Base-by-base conservation (phyloP, 768 basidiomycete genomes). In the Lyophyllum atratum region DNA sequence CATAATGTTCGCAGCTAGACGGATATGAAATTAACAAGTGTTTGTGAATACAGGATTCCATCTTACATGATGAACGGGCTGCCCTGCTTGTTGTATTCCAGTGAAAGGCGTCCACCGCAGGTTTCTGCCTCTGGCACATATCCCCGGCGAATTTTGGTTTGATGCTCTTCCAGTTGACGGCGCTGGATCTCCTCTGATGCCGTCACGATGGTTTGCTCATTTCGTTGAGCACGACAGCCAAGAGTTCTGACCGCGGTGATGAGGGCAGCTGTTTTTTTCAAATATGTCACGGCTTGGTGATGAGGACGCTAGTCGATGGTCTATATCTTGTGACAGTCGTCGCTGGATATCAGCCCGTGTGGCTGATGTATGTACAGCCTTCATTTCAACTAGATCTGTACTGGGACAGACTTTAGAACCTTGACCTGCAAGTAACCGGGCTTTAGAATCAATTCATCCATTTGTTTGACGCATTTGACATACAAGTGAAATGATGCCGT, bases 401-500 rank as follows among this genome's bases (percentile, higher is more conserved):
- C 9, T 56, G 0, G 55, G 55, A 10, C 55, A 56, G 21, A 56
- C 52, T 49, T 58, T 52, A 5, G 45, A 47, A 22, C 52, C 52
- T 43, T 58, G 46, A 22, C 47, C 42, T 54, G 26, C 8, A 4
- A 44, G 10, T 29, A 25, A 28, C 43, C 26, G 15, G 14, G 4
- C 21, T 21, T 44, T 14, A 14, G 19, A 7, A 44, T 5, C 8
- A 44, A 4, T 21, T 3, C 14, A 22, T 21, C 4, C 14, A 4
- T 37, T 21, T 44, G 22, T 44, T 21, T 21, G 2, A 22, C 19
- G 33, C 17, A 37, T 48, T 8, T 17, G 28, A 62, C 64, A 37
- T 56, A 65, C 64, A 65, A 15, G 61, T 65, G 26, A 48, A 52
- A 47, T 65, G 64, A 37, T 33, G 22, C 33, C 56, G 49, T 6